Percentiles rank a stretch among this genome's conserved stretches.
phyloP scores from a whole-genome alignment of 2,329 filamentous ascomycete genomes.

The Dactylellina haptotyla region DNA sequence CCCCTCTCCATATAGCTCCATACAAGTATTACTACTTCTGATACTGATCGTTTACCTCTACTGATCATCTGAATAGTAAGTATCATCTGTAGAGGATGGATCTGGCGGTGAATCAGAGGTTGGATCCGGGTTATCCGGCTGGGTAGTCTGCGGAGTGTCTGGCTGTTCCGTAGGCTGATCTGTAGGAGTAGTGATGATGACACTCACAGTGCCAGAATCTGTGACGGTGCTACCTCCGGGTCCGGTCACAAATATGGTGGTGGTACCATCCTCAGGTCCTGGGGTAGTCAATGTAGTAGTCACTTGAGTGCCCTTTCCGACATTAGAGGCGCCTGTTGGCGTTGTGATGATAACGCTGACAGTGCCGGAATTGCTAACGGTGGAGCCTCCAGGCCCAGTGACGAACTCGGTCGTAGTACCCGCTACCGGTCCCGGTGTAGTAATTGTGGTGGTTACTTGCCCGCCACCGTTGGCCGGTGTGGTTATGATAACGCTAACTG shows the following conservation, averaged over 20 bases:
- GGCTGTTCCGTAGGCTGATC: too few relatives aligned
- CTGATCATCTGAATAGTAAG: too few relatives aligned
- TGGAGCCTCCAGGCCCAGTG: background rate
- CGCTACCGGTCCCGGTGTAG: background rate
- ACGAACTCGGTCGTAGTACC: background rate
- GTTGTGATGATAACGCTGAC: slow-evolving; percentile 5
- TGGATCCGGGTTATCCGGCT: too few relatives aligned
- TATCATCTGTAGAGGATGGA: too few relatives aligned
- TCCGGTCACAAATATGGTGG: background rate
- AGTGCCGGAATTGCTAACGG: background rate
- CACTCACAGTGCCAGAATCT: background rate
- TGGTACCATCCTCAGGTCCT: background rate
- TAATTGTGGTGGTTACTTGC: background rate
- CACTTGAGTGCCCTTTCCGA: background rate
- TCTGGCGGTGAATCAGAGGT: too few relatives aligned
- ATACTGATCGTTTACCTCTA: too few relatives aligned
- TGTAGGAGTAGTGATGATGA: background rate
- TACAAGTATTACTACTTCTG: too few relatives aligned
- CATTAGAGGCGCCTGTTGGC: background rate
- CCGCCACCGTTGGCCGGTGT: background rate
- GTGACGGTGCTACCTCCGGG: background rate
- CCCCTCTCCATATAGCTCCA: too few relatives aligned
- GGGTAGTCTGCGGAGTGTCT: too few relatives aligned
- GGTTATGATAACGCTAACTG: background rate
- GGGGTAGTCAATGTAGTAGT: background rate